A percentile compares a stretch with the other conserved stretches of the same genome.
Evolutionary conservation across 106 monocot species (phyloP).

Genomic region (Ottelia alismoides): DNA sequence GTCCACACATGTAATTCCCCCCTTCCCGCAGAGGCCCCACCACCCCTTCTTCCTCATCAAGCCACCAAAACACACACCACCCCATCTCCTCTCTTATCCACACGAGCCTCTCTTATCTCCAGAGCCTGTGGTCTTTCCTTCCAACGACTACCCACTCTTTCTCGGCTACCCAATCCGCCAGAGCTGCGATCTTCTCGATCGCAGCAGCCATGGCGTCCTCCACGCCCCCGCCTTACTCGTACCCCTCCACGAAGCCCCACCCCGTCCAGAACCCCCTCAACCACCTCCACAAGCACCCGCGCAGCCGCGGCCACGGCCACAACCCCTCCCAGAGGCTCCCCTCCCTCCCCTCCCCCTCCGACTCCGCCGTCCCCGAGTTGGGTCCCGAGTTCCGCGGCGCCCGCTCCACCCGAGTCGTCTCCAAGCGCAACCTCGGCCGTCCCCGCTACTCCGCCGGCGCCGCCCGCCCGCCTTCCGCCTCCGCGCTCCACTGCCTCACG

Average conservation of each 20-base stretch:
- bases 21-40: no score
- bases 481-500: constrained; percentile 33
- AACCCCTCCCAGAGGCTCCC: background rate
- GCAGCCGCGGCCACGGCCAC: background rate
- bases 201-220: constrained; percentile 70
- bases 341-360: constrained; percentile 9
- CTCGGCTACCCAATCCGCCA: no score
- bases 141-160: no score
- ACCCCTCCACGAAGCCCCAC: constrained; percentile 27
- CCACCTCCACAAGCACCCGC: constrained; percentile 17
- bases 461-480: constrained; percentile 23
- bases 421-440: constrained; percentile 55
- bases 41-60: no score
- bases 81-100: no score
- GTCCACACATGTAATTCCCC: no score
- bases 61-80: no score
- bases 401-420: constrained; percentile 54
- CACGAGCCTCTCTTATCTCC: background rate
- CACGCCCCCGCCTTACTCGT: constrained; percentile 35
- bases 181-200: no score
- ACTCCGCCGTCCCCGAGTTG: constrained; percentile 11
- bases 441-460: constrained; percentile 12
- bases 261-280: constrained; percentile 12
- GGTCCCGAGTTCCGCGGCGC: constrained; percentile 65
- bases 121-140: no score